Conservation (phyloP, 2,329 filamentous ascomycete genomes). For the Phoma sp. region DNA sequence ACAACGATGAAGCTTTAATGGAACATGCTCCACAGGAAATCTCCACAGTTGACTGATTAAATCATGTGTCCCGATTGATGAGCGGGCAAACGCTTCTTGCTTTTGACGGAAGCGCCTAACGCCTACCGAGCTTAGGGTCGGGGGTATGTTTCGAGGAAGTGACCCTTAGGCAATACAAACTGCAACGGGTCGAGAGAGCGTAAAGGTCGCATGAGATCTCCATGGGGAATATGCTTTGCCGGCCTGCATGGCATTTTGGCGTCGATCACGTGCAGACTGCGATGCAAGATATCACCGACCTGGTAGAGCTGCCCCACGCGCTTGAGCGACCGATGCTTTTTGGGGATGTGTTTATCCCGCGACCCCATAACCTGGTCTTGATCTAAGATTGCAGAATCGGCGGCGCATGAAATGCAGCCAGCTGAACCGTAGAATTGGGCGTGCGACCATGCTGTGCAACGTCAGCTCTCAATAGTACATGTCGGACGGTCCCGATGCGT, state of each 20-base stretch:
- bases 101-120: slow-evolving; percentile 2
- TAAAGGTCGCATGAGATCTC: not conserved
- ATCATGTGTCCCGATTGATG: not conserved
- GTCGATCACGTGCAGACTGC: not conserved
- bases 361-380: slow-evolving; percentile 7
- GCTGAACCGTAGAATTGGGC: slow-evolving; percentile 5
- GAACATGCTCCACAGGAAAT: not conserved
- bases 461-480: slow-evolving; percentile 6
- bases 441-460: slow-evolving; percentile 6
- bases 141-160: slow-evolving; percentile 8
- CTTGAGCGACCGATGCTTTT: not conserved
- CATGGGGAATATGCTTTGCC: not conserved
- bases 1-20: not conserved
- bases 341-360: not conserved
- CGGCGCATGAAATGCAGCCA: slow-evolving; percentile 13
- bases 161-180: not conserved
- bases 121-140: slow-evolving; percentile 1
- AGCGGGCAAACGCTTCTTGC: slow-evolving; percentile 4
- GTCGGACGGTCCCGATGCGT: not conserved
- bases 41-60: not conserved
- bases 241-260: not conserved
- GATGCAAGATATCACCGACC: not conserved
- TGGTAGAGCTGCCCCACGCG: not conserved
- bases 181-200: not conserved
- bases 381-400: slow-evolving; percentile 13